These are phyloP conservation scores for Cryptosporidium baileyi DNA, from an alignment of 169 alveolate genomes.

Conservation along the genomic window DNA sequence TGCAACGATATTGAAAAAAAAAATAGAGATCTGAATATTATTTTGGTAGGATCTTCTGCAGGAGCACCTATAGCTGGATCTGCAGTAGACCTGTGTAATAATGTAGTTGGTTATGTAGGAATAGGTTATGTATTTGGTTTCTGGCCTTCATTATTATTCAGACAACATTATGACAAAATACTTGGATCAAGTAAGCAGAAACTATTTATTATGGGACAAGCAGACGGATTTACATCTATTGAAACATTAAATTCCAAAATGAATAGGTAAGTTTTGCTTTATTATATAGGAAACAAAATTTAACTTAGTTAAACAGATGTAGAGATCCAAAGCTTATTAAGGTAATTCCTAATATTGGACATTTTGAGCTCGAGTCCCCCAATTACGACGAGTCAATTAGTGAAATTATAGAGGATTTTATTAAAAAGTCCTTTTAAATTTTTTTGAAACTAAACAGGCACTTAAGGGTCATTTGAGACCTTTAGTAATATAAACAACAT, in stretches of 20 bases:
- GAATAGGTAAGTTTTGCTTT: slow-evolving; percentile 60
- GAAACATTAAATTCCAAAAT: slow-evolving; percentile 57
- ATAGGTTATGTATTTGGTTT: slow-evolving; percentile 77
- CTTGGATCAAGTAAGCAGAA: slow-evolving; percentile 70
- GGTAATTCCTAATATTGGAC: slow-evolving; percentile 71
- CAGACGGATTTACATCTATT: slow-evolving; percentile 74
- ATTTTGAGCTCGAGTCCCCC: slow-evolving; percentile 74
- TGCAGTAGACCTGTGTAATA: slow-evolving; percentile 72
- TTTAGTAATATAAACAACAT: no score
- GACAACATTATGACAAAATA: slow-evolving; percentile 71
- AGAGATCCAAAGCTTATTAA: slow-evolving; percentile 71
- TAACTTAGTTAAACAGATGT: slow-evolving; percentile 41
- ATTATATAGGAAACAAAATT: neutral
- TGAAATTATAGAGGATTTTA: slow-evolving; percentile 1
- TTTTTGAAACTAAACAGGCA: no score
- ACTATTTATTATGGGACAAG: slow-evolving; percentile 72
- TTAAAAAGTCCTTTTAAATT: neutral
- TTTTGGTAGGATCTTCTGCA: slow-evolving; percentile 79
- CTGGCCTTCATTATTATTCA: slow-evolving; percentile 73
- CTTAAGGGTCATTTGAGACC: no score
- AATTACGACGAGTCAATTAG: slow-evolving; percentile 8
- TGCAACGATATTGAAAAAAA: slow-evolving; percentile 68
- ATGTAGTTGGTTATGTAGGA: slow-evolving; percentile 74
- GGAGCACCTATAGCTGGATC: slow-evolving; percentile 80
- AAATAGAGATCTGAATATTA: slow-evolving; percentile 4